These are phyloP conservation scores for Noccaea caerulescens DNA, from an alignment of 345 rosid genomes.

Conservation along the genomic window DNA sequence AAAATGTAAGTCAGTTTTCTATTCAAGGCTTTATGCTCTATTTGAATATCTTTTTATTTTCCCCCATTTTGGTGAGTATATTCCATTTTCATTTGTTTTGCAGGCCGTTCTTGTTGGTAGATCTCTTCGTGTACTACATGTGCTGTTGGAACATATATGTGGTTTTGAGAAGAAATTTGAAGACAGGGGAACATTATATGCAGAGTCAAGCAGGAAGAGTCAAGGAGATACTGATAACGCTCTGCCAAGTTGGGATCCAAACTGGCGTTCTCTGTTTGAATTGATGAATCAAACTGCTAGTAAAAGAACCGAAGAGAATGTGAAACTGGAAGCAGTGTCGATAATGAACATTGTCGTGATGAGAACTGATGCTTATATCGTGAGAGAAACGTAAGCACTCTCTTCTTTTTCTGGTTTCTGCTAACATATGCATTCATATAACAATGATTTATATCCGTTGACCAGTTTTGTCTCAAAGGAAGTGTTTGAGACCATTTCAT, in stretches of 20 bases:
- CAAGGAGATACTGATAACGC: slow-evolving; percentile 31
- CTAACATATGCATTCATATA: slow-evolving; percentile 17
- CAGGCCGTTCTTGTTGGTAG: slow-evolving; percentile 66
- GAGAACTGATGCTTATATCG: slow-evolving; percentile 60
- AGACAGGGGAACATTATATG: slow-evolving; percentile 47
- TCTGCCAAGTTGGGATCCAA: slow-evolving; percentile 47
- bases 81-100: slow-evolving; percentile 17
- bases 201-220: slow-evolving; percentile 44
- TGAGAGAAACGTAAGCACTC: slow-evolving; percentile 70
- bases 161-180: slow-evolving; percentile 50
- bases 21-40: slow-evolving; percentile 23
- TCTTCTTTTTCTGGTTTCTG: slow-evolving; percentile 5
- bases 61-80: slow-evolving; percentile 25
- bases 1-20: slow-evolving; percentile 58
- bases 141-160: slow-evolving; percentile 65
- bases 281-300: slow-evolving; percentile 55
- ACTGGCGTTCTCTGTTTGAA: slow-evolving; percentile 65
- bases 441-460: slow-evolving; percentile 21
- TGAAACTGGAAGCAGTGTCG: slow-evolving; percentile 70
- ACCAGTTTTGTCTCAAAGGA: slow-evolving; percentile 58
- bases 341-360: slow-evolving; percentile 75
- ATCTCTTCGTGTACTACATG: slow-evolving; percentile 62
- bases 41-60: slow-evolving; percentile 24
- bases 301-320: slow-evolving; percentile 55
- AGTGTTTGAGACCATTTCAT: slow-evolving; percentile 57